phyloP scores from a whole-genome alignment of 139 green algal genomes.

The Medakamo hakoo region DNA sequence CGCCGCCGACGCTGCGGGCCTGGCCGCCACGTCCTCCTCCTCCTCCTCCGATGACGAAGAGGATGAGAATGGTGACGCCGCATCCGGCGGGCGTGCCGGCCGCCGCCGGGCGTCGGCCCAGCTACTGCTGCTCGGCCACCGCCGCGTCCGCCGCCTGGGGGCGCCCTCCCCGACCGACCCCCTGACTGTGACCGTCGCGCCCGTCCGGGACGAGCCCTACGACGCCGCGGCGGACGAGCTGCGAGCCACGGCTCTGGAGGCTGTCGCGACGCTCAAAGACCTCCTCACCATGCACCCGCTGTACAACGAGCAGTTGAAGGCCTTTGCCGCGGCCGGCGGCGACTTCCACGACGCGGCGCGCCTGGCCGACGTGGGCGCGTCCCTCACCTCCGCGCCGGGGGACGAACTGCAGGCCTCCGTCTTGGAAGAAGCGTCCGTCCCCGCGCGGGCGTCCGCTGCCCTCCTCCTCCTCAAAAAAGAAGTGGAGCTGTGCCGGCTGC shows the following conservation, averaged over 20 bases:
- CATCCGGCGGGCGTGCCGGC: too few species aligned
- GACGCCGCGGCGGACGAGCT: slow-evolving; percentile 46
- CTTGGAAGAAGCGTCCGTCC: slow-evolving; percentile 62
- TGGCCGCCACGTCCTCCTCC: too few species aligned
- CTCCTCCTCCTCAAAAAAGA: slow-evolving; percentile 93
- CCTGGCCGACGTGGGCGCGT: slow-evolving; percentile 79
- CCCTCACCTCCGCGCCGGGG: slow-evolving; percentile 68
- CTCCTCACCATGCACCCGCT: slow-evolving; percentile 85
- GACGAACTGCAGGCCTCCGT: slow-evolving; percentile 63
- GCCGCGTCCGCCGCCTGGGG: slow-evolving; percentile 47
- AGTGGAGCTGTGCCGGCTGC: slow-evolving; percentile 87
- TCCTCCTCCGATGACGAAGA: too few species aligned
- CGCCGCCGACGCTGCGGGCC: background rate
- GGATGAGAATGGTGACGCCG: too few species aligned
- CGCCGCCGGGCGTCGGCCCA: too few species aligned
- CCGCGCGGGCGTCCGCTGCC: slow-evolving; percentile 30
- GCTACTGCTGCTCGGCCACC: slow-evolving; percentile 80
- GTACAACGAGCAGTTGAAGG: slow-evolving; percentile 86
- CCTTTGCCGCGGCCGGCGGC: slow-evolving; percentile 28
- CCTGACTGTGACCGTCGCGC: slow-evolving; percentile 58
- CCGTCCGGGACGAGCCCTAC: slow-evolving; percentile 54
- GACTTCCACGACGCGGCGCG: slow-evolving; percentile 77
- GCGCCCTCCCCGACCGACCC: slow-evolving; percentile 30
- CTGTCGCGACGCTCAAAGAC: slow-evolving; percentile 87
- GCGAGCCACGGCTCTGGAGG: slow-evolving; percentile 86